Evolutionary conservation across 2,329 filamentous ascomycete genomes (phyloP), one percentile per base, ranked within the genome.

Genomic region (Colletotrichum euphorbiae): DNA sequence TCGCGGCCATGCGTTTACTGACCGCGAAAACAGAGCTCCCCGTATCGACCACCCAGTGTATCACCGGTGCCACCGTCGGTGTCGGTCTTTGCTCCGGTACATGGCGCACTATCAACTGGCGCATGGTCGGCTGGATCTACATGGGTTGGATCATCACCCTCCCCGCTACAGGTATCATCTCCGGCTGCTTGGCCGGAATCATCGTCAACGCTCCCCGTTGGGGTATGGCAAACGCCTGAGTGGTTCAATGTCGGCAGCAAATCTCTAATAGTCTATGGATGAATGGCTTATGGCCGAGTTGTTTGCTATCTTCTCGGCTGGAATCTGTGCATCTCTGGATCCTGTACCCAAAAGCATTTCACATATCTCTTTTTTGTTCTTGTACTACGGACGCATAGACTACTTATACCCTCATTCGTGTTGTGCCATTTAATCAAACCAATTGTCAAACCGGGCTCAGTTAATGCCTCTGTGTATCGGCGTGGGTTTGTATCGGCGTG

Each of bases 21-120:
- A 70, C 51, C 5, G 2, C 15, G 3, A 4, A 11, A 11, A 17
- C 21, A 70, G 69, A 82, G 52, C 82, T 89, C 3, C 87, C 87
- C 3, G 81, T 89, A 24, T 87, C 85, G 0, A 89, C 86, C 0
- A 87, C 86, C 0, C 85, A 88, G 78, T 89, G 86, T 74, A 86
- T 86, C 70, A 85, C 82, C 45, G 85, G 85, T 60, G 84, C 85
- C 17, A 86, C 84, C 4, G 84, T 87, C 56, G 85, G 85, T 64
- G 85, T 88, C 52, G 85, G 84, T 60, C 80, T 87, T 17, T 86
- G 84, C 76, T 85, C 82, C 38, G 85, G 85, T 38, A 81, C 80
- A 13, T 81, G 80, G 77, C 80, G 80, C 58, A 82, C 84, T n/a
- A 84, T 88, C 72, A 88, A 88, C 77, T 88, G 83, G 83, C 80